Evolutionary conservation across 2,329 filamentous ascomycete species (phyloP), one percentile per base, ranked within the genome.

Genomic region (Fusarium tricinctum): DNA sequence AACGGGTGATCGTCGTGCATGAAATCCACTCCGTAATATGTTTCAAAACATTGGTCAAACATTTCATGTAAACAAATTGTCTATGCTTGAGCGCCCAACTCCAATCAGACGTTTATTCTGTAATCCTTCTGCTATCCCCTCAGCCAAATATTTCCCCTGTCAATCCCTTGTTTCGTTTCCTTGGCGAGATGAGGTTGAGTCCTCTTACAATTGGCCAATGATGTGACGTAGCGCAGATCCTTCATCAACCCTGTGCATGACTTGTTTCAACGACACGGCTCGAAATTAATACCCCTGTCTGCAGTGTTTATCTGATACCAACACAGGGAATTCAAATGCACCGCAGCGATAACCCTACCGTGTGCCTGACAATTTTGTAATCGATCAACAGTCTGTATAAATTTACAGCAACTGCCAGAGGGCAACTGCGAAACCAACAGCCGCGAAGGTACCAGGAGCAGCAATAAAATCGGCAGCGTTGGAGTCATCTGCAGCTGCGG

Each of bases 321-420:
- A 56, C 10, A 13, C 54, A 44, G 19, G n/a, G 17, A 9, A 38
- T 35, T 35, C 20, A 7, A 20, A 38, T 28, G 4, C 15, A 8
- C 17, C 39, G 28, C 8, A 38, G 17, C 17, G 15, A 38, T 10
- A 7, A 38, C 8, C 33, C 8, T 15, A 10, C 4, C 42, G 2
- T 2, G 15, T 19, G 8, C 5, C 3, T 9, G 1, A 38, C 3
- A n/a, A n/a, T 9, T n/a, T 15, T 10, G 15, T 10, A n/a, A 22
- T 30, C 30, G 30, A 28, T 28, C 14, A 13, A 13, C 13, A 9
- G n/a, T 38, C 17, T 47, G 14, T 10, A n/a, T 9, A 26, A 8
- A 2, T 42, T 62, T 63, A 69, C 23, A 63, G 17, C 3, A 69
- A 45, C n/a, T 65, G 56, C 51, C 67, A 69, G 5, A 62, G 6